Evolutionary conservation across 768 basidiomycete species (phyloP), one percentile per base, ranked within the genome.

Genomic region (Strobilomyces dryophilus): DNA sequence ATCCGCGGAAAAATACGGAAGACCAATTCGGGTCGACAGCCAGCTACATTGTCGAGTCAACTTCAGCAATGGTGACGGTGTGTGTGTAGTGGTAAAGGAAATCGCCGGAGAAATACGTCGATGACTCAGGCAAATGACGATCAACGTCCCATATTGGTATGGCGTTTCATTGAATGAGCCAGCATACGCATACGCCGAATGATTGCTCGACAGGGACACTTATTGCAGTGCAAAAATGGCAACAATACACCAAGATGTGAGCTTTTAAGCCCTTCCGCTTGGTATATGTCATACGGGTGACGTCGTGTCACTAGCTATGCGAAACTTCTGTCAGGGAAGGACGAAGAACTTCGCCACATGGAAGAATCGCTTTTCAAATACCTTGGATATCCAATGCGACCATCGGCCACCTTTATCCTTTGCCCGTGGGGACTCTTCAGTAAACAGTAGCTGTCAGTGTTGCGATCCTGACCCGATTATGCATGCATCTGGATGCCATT

Each of bases 331-430:
- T 57, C 61, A 21, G n/a, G 17, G 8, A 41, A 39, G 18, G 12
- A 8, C 18, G 60, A 53, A n/a, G 41, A 58, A 5, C 62, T 73
- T 20, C 31, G 37, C 12, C 41, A 34, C 1, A 64, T 79, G 47
- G 82, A 81, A 61, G 52, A 59, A 6, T 58, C 78, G 0, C 72
- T 88, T 27, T 4, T 76, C 49, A 78, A 73, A 53, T 88, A 88
- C 65, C 74, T 77, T 54, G 74, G 26, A 73, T 83, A 42, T 74
- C 78, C 4, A 81, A 87, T 62, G 62, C 74, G 2, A 68, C 77
- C 14, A 71, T 89, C 8, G 66, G 67, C 34, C 63, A 69, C 45
- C 61, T 76, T 31, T 74, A 76, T 8, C 73, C 79, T 2, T 72
- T 74, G 42, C 67, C 75, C 8, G 56, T 55, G 14, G n/a, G n/a